A percentile compares a stretch with the other conserved stretches of the same genome.
Conservation (phyloP, 371 early-diverging fungal species). For the Mortierella sp. region DNA sequence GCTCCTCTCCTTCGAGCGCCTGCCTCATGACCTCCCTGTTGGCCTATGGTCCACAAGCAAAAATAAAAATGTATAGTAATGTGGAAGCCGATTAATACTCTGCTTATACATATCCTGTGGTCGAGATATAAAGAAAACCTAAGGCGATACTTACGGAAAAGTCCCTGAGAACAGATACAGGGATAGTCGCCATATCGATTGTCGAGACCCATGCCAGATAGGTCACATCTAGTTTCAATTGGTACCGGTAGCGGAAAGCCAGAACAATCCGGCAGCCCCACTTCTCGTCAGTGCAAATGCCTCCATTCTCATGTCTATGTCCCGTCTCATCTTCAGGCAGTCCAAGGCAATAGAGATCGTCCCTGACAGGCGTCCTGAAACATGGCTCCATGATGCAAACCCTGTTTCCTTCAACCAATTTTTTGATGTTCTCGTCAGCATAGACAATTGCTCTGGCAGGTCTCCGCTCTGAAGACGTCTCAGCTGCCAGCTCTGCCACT, state of each 20-base stretch:
- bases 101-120: too few relatives aligned
- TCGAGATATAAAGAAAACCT: too few relatives aligned
- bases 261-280: neutral
- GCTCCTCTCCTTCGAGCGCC: neutral
- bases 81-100: neutral
- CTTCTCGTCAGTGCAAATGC: neutral
- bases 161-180: conserved; percentile 6
- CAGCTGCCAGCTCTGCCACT: conserved; percentile 1
- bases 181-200: neutral
- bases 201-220: conserved; percentile 2
- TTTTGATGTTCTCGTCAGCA: neutral
- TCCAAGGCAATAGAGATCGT: neutral
- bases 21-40: neutral
- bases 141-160: neutral
- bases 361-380: neutral
- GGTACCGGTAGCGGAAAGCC: conserved; percentile 9
- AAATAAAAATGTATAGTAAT: too few relatives aligned
- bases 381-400: neutral
- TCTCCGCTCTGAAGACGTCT: neutral
- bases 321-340: neutral
- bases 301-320: neutral
- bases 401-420: neutral
- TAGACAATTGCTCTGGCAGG: neutral
- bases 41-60: neutral
- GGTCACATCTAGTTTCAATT: neutral